Base-by-base conservation (phyloP, 345 rosid genomes). In the Eucalyptus erythrocorys region DNA sequence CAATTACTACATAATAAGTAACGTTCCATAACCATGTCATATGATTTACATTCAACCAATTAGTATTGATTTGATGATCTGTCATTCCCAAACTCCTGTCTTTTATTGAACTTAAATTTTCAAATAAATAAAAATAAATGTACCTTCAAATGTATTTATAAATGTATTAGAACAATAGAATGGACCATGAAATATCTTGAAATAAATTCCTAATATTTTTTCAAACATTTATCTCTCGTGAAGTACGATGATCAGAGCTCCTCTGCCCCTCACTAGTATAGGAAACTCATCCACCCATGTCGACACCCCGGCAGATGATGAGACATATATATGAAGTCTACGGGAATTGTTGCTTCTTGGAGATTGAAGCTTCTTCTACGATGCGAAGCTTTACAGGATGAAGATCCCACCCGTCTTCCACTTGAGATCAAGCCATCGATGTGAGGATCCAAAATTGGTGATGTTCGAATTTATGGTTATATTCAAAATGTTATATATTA, bases 261-360 rank as follows among this genome's bases (percentile, higher is more conserved):
- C 45, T 71, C 45, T 34, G 4, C 81, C 7, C 80, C 42, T 8
- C 12, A 8, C 40, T 8, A 32, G 16, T 32, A 14, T 30, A 13
- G 71, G 34, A 13, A n/a, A n/a, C 71, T 61, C 1, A 27, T 61
- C 68, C 34, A 30, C 34, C 34, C 14, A 61, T 61, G 6, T 61
- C 1, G 2, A 57, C 30, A n/a, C n/a, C n/a, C 4, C 1, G 4
- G 3, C 27, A 53, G 3, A 53, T 53, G 27, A 53, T 4, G 59
- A 22, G 59, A 53, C 27, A 21, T 53, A 8, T 8, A 22, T 22
- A 10, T 4, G 26, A 22, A 1, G 27, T 4, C 59, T 53, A 53
- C 0, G 59, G 59, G 59, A 55, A 9, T 55, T 9, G 59, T 22
- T 9, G 59, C 59, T 4, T 55, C 27, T 22, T 55, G 3, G 27